Evolutionary conservation across 225 moss, liverwort and hornwort species (phyloP).

Genomic region (Asterella californica): DNA sequence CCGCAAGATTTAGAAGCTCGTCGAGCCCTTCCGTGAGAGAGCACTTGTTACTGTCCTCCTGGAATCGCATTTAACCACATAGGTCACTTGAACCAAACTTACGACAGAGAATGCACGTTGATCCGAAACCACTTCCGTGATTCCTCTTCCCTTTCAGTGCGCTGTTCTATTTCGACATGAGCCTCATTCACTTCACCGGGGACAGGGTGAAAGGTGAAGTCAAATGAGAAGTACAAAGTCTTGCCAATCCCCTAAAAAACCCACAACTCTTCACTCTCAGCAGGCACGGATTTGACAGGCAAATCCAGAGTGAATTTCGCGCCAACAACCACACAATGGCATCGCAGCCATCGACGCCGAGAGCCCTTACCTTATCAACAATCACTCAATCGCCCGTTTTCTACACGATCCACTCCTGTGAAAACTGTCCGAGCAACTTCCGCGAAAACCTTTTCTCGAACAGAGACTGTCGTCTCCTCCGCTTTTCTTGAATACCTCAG

Average conservation of each 20-base stretch:
- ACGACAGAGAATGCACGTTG: background rate
- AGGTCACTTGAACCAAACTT: background rate
- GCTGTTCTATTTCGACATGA: background rate
- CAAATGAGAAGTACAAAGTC: background rate
- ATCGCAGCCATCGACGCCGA: background rate
- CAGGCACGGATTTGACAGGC: background rate
- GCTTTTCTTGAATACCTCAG: background rate
- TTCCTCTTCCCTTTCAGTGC: background rate
- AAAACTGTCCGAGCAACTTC: background rate
- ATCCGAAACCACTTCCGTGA: background rate
- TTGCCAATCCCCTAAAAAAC: background rate
- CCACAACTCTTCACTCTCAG: background rate
- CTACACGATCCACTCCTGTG: conserved; percentile 2
- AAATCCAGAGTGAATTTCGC: background rate
- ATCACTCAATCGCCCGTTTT: background rate
- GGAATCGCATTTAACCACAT: background rate
- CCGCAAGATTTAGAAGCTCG: background rate
- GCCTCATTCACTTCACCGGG: background rate
- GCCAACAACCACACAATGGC: background rate
- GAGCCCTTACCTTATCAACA: background rate
- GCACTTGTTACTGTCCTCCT: background rate
- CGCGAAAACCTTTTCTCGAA: background rate
- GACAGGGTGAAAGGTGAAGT: background rate
- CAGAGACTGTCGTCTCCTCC: background rate
- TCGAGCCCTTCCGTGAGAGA: background rate